Conservation (phyloP, 345 rosid genomes). For the Passiflora organensis region DNA sequence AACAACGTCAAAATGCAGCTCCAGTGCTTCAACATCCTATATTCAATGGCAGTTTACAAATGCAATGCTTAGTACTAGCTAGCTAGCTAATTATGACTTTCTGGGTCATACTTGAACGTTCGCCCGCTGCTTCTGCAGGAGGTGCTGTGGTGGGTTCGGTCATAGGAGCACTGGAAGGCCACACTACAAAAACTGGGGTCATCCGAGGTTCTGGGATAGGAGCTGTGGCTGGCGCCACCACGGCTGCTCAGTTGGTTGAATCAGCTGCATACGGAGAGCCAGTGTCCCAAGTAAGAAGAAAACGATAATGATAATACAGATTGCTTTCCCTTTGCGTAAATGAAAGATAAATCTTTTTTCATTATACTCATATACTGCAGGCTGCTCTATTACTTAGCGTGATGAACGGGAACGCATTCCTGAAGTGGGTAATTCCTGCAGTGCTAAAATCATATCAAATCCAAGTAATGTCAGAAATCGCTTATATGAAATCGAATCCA, state of each 20-base stretch:
- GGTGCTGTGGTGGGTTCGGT: slow-evolving; percentile 61
- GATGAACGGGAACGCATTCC: slow-evolving; percentile 63
- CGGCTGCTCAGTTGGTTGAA: slow-evolving; percentile 58
- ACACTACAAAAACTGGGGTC: slow-evolving; percentile 74
- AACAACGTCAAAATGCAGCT: too few species aligned
- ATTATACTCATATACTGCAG: slow-evolving; percentile 24
- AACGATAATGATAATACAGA: not conserved
- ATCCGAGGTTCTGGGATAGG: slow-evolving; percentile 64
- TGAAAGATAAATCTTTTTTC: not conserved
- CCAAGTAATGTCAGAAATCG: too few species aligned
- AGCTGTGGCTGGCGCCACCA: slow-evolving; percentile 64
- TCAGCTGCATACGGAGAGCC: slow-evolving; percentile 47
- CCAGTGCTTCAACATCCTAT: too few species aligned
- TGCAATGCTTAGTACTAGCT: too few species aligned
- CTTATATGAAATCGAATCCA: not conserved
- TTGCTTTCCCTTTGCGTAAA: not conserved
- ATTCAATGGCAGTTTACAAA: too few species aligned
- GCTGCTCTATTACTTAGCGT: slow-evolving; percentile 53
- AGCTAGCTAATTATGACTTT: too few species aligned
- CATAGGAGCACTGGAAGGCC: slow-evolving; percentile 77
- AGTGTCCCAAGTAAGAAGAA: slow-evolving; percentile 49
- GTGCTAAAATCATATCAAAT: slow-evolving; percentile 82
- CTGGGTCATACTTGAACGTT: too few species aligned
- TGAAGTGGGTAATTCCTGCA: slow-evolving; percentile 74
- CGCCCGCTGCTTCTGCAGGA: too few species aligned